These are phyloP conservation scores for Thelephora aurantiotincta DNA, from an alignment of 768 basidiomycete genomes.

Conservation along the genomic window DNA sequence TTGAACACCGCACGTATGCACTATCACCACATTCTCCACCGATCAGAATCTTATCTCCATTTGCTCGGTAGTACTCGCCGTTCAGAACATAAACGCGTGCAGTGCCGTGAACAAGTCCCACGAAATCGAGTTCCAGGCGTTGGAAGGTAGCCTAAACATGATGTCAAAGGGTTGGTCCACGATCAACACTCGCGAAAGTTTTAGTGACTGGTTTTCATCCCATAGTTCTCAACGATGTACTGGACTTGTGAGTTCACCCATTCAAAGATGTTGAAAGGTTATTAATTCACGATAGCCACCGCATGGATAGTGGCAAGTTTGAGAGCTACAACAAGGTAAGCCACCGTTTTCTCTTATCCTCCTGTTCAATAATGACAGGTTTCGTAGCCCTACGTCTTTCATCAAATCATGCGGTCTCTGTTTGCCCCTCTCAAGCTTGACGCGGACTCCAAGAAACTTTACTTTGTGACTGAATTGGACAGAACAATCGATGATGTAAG, in stretches of 20 bases:
- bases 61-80: conserved; percentile 42
- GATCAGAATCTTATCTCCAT: conserved; percentile 1
- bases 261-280: conserved; percentile 39
- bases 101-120: conserved; percentile 60
- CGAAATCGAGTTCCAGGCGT: conserved; percentile 78
- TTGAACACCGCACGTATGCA: conserved; percentile 53
- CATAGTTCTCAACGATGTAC: conserved; percentile 3
- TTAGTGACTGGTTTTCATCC: conserved; percentile 2
- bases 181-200: background rate
- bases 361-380: conserved; percentile 1
- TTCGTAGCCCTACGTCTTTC: conserved; percentile 55
- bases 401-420: conserved; percentile 63
- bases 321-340: conserved; percentile 45
- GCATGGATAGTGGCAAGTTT: conserved; percentile 80
- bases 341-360: conserved; percentile 1
- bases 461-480: conserved; percentile 59
- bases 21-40: background rate
- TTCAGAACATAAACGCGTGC: conserved; percentile 84
- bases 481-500: conserved; percentile 46
- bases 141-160: conserved; percentile 75
- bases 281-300: conserved; percentile 39
- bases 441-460: conserved; percentile 50
- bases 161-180: conserved; percentile 61
- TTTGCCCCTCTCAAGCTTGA: conserved; percentile 56
- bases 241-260: conserved; percentile 36